These are phyloP conservation scores for Candida golubevii DNA, from an alignment of 805 yeast species.

Conservation along the genomic window DNA sequence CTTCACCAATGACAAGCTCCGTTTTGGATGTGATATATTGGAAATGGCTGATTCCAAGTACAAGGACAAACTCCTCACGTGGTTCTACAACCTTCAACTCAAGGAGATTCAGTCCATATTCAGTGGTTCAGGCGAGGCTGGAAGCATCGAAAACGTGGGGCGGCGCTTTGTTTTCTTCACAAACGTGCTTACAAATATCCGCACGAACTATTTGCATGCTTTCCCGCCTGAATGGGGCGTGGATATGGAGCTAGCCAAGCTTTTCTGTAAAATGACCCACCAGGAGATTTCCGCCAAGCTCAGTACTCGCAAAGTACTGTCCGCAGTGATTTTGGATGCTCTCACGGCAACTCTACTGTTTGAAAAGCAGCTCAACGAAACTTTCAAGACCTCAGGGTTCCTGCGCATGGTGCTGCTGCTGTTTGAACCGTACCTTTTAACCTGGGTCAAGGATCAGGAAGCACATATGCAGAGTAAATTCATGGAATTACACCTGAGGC, in stretches of 20 bases:
- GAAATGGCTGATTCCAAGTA: conserved; percentile 59
- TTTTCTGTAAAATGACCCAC: conserved; percentile 66
- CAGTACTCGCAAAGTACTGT: conserved; percentile 42
- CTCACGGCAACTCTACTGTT: conserved; percentile 78
- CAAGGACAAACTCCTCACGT: conserved; percentile 55
- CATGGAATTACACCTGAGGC: conserved; percentile 55
- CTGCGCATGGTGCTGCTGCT: conserved; percentile 51
- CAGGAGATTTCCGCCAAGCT: conserved; percentile 59
- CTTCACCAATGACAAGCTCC: conserved; percentile 30
- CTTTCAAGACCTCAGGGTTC: conserved; percentile 47
- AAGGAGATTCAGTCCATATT: conserved; percentile 75
- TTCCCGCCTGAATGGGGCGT: conserved; percentile 78
- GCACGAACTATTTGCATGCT: conserved; percentile 43
- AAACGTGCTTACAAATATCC: conserved; percentile 59
- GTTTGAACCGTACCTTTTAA: conserved; percentile 78
- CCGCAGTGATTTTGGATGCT: conserved; percentile 62
- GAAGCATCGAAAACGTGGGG: conserved; percentile 80
- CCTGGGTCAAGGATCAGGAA: conserved; percentile 89
- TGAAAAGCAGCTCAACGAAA: conserved; percentile 66
- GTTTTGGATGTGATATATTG: conserved; percentile 68
- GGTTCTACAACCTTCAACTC: conserved; percentile 69
- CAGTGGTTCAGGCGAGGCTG: conserved; percentile 84
- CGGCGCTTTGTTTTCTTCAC: conserved; percentile 80
- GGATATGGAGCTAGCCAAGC: conserved; percentile 51
- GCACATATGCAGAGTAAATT: conserved; percentile 56